Evolutionary conservation across 495 filamentous ascomycete species (phyloP), one percentile per base, ranked within the genome.

Genomic region (Tuber aestivum): DNA sequence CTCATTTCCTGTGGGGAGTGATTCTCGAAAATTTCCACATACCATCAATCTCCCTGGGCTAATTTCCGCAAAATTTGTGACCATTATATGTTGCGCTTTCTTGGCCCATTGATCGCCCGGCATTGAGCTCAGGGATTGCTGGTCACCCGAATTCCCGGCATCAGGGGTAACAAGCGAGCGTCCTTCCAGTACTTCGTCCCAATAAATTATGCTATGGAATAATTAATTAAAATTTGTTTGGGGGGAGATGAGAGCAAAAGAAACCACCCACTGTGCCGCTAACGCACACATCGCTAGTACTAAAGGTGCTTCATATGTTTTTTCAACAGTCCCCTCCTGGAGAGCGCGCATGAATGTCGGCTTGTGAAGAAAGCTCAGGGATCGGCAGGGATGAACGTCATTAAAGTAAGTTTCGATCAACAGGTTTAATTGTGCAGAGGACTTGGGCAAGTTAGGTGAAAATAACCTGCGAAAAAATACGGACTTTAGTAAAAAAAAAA

Each of bases 381-480:
- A 35, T 32, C 27, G 56, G 56, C 56, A 65, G 56, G 56, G 56
- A 32, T 65, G 56, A 65, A 65, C 27, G 27, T 65, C 56, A 18
- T 65, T 65, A 35, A 65, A 65, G 56, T 65, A 65, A 6, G 56
- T 65, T 65, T 65, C 56, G 27, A 65, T 65, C 16, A 65, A 65
- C 16, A 65, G 27, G 56, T 65, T 65, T 35, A 65, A 27, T 32
- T 35, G 56, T 8, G 56, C 2, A 65, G 56, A 35, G 56, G 56
- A 65, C 56, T 65, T 65, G 27, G 56, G 56, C 27, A 65, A 5
- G 56, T 27, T 65, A 18, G 27, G 56, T 65, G 56, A 65, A 65
- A 65, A 65, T 27, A 65, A 18, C 56, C 56, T 65, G 27, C 56
- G 7, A 65, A 65, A 65, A 65, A 65, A 65, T 65, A 65, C 56